Evolutionary conservation across 2,329 filamentous ascomycete species (phyloP), one percentile per base, ranked within the genome.

Genomic region (Apiospora kogelbergensis): DNA sequence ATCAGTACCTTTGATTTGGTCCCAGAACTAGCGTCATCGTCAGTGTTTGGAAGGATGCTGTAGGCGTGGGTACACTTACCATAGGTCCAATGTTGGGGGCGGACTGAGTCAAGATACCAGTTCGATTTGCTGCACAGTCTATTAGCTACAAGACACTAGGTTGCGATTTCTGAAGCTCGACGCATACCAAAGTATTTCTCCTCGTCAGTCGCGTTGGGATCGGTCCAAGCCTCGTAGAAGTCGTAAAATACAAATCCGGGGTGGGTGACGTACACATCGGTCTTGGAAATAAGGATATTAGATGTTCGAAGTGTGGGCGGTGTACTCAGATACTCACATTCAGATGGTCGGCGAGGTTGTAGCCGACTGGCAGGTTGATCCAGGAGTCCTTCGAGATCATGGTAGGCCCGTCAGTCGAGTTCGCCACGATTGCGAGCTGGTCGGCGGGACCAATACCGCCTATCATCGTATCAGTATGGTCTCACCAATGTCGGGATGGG

Each of bases 61-160:
- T 2, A 11, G 30, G 10, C 30, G 17, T 33, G 30, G 24, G 30
- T 30, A 33, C 6, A 69, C 77, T 74, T 64, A 86, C 77, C 46
- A 89, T 82, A 26, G 88, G 85, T 0, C 88, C 87, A 68, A 91
- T 89, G 77, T 90, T 89, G 24, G 89, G 88, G 2, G 88, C 88
- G 17, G 89, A 87, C 75, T 90, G 88, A 0, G 89, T 83, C 17
- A 91, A 82, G 41, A 90, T 88, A 40, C 74, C 74, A 11, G 73
- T 72, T 30, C 74, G 67, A 63, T 73, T 74, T 6, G 63, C 73
- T 75, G 40, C 6, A n/a, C 53, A 37, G 5, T 7, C 30, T 26
- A 6, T 60, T n/a, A 60, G 53, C 33, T 17, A n/a, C 30, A 60
- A 13, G 20, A 1, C 6, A 3, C 4, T n/a, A 37, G 3, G 3